Base-by-base conservation (phyloP, 768 basidiomycete genomes). In the Pleurotus tuoliensis region DNA sequence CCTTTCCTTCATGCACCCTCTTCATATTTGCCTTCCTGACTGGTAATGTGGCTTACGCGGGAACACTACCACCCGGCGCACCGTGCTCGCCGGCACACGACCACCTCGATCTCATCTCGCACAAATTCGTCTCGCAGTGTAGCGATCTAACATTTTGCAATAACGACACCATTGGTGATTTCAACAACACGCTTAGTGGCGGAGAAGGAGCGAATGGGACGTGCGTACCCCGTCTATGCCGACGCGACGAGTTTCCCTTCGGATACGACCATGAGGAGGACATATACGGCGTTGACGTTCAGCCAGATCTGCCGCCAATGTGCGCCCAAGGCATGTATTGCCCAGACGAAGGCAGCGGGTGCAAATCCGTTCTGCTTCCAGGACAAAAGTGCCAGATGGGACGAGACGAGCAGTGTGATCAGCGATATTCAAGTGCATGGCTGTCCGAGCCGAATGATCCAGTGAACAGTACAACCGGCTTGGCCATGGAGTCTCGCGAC, bases 271-370 rank as follows among this genome's bases (percentile, higher is more conserved):
- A 64, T 2, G 62, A 63, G 3, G 70, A 72, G 8, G 54, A 34
- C 9, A 34, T 34, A 9, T 34, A 34, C 30, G 30, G 30, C 8
- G 30, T 34, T 11, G 30, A 9, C 30, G 7, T 9, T 34, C 30
- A 3, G 30, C 30, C 30, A 34, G 8, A 61, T 1, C 64, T 86
- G 7, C 87, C 86, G 1, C 78, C 82, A 0, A 67, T 82, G 34
- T 90, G 87, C 61, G 63, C 70, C 1, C 47, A 57, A 13, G 83
- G 78, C 6, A 67, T 71, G n/a, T 88, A 84, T 69, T 88, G 86
- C 61, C 85, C 85, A 0, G 87, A 90, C 61, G 83, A 87, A 63
- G 84, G 82, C 11, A 78, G 79, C 60, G 78, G 76, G 3, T 90
- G 87, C 65, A 63, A 71, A 34, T 60, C 65, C 4, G 67, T 80